phyloP scores from a whole-genome alignment of 75 land plant genomes.

The Selaginella moellendorffii region DNA sequence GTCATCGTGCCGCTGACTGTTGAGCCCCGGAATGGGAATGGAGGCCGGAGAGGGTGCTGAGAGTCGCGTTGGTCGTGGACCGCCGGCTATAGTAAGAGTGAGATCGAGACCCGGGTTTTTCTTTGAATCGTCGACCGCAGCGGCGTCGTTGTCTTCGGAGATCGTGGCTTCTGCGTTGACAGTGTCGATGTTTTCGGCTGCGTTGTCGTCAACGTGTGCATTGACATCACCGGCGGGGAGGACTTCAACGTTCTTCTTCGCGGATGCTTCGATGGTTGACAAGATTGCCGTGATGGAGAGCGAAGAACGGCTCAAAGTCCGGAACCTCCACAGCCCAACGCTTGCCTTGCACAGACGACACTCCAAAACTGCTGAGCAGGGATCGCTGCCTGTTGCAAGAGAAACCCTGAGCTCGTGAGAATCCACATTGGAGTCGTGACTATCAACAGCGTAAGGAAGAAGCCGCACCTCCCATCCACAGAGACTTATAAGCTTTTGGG shows the following conservation, averaged over 20 bases:
- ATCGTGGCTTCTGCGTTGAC: too few relatives aligned
- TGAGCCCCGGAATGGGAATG: not conserved
- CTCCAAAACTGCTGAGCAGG: constrained; percentile 67
- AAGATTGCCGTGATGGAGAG: constrained; percentile 21
- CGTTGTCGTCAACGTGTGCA: too few relatives aligned
- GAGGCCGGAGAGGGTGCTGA: constrained; percentile 12
- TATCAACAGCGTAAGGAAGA: constrained; percentile 69
- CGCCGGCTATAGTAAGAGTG: constrained; percentile 65
- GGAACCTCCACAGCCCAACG: constrained; percentile 62
- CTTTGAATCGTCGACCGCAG: too few relatives aligned
- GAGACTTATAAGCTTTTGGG: constrained; percentile 75
- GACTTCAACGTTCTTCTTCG: not conserved
- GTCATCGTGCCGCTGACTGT: not conserved
- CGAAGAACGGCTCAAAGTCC: not conserved
- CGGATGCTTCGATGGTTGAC: not conserved
- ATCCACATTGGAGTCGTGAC: constrained; percentile 40
- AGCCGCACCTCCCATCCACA: constrained; percentile 98
- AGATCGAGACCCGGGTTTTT: constrained; percentile 29
- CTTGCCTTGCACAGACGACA: constrained; percentile 89
- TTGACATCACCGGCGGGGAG: not conserved
- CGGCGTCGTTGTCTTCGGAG: too few relatives aligned
- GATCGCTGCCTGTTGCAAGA: constrained; percentile 9
- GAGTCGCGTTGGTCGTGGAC: constrained; percentile 31
- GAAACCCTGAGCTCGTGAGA: not conserved
- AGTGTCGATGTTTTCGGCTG: too few relatives aligned